Base-by-base conservation (phyloP, 306 rosid genomes). In the Trifolium fragiferum region DNA sequence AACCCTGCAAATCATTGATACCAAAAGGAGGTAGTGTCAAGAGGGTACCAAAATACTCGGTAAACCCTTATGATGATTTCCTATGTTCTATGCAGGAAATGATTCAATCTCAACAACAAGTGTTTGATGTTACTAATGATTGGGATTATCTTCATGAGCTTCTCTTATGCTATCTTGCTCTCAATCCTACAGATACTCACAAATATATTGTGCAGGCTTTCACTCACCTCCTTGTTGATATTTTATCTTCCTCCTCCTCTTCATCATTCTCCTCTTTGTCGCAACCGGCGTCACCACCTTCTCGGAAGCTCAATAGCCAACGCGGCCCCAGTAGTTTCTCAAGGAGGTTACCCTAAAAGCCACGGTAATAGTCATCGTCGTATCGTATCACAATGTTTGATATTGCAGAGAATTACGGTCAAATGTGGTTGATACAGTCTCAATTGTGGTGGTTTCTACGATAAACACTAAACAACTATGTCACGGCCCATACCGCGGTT, bases 81-180 rank as follows among this genome's bases (percentile, higher is more conserved):
- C 78, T 92, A 23, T 54, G 63, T 1, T 94, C 98, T 49, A 94
- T 94, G 98, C 88, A 87, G 50, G 97, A 91, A 70, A 94, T 94
- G 98, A 75, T 91, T 1, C 81, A 85, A 53, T 89, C 97, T 0
- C 84, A 89, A 41, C 73, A 82, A 35, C 76, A 80, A 59, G 37
- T 12, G 15, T 73, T 76, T 15, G 86, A 85, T 50, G 82, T 77
- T 8, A 79, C 58, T 27, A 76, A 77, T 35, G 91, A 93, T 44
- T 81, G 90, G 87, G 90, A 87, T 19, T 94, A 88, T 70, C 81
- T 94, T 10, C 92, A 91, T 5, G 86, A 90, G 60, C 96, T 94
- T n/a, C 92, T 94, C 60, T 57, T 91, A 14, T 90, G 92, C 73
- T 94, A 90, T 74, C 98, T 94, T 8, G 67, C 89, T 54, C 76